Evolutionary conservation across 1,284 basidiomycete genomes (phyloP).

Genomic region (Crucibulum parvulum): DNA sequence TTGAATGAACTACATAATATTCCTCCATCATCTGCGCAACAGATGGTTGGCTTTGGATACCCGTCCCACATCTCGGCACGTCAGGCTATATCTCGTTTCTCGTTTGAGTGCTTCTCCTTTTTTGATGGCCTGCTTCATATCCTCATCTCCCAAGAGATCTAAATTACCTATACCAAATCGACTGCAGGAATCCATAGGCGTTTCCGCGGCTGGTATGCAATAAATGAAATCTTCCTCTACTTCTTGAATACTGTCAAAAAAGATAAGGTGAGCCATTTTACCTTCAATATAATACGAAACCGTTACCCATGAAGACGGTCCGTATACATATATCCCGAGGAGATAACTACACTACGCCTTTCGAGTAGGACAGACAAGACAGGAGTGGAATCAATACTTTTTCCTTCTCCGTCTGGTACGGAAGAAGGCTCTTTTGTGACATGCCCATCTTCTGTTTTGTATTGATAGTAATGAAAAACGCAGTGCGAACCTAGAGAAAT

Average conservation of each 20-base stretch:
- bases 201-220: conserved; percentile 18
- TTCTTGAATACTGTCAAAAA: conserved; percentile 58
- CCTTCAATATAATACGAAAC: neutral
- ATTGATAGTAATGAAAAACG: conserved; percentile 87
- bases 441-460: conserved; percentile 38
- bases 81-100: conserved; percentile 79
- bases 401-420: conserved; percentile 38
- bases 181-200: conserved; percentile 26
- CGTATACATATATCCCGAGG: conserved; percentile 72
- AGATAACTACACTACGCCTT: conserved; percentile 82
- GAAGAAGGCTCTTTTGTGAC: conserved; percentile 7
- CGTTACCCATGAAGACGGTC: conserved; percentile 72
- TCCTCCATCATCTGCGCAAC: conserved; percentile 1
- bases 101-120: conserved; percentile 61
- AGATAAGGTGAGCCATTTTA: too few relatives aligned
- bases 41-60: conserved; percentile 42
- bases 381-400: conserved; percentile 68
- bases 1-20: too few relatives aligned
- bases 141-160: conserved; percentile 50
- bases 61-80: conserved; percentile 84
- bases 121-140: conserved; percentile 43
- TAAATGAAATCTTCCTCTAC: conserved; percentile 54
- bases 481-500: conserved; percentile 87
- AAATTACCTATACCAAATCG: conserved; percentile 62
- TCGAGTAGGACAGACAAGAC: conserved; percentile 81